phyloP scores from a whole-genome alignment of 2,329 filamentous ascomycete genomes.

The Phaeosphaeria sp. region DNA sequence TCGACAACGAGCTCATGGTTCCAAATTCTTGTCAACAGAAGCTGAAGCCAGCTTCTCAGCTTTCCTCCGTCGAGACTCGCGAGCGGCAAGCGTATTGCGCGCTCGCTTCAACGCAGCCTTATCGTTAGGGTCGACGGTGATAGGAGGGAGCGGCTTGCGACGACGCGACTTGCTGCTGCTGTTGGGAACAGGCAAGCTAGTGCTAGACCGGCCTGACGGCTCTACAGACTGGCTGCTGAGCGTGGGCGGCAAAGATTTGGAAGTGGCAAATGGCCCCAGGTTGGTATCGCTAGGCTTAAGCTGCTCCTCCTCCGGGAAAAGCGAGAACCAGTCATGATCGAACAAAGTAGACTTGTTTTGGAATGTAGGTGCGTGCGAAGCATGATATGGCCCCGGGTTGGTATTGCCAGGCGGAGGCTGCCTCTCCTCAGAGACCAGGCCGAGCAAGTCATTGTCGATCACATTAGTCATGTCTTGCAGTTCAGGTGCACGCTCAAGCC shows the following conservation, averaged over 20 bases:
- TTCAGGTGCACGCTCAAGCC: too few relatives aligned
- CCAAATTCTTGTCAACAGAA: too few relatives aligned
- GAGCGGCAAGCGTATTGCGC: slow-evolving; percentile 89
- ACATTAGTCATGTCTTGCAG: slow-evolving; percentile 67
- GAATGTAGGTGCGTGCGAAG: slow-evolving; percentile 81
- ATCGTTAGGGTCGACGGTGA: slow-evolving; percentile 77
- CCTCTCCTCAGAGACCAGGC: slow-evolving; percentile 70
- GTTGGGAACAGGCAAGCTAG: slow-evolving; percentile 63
- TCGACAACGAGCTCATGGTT: too few relatives aligned
- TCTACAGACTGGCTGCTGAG: slow-evolving; percentile 47
- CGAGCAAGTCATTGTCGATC: slow-evolving; percentile 67
- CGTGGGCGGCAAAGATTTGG: slow-evolving; percentile 51
- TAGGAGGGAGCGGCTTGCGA: slow-evolving; percentile 80
- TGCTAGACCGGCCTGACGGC: slow-evolving; percentile 45
- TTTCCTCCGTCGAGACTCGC: slow-evolving; percentile 91
- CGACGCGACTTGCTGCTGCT: slow-evolving; percentile 74
- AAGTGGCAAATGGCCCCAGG: slow-evolving; percentile 28
- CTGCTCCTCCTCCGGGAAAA: slow-evolving; percentile 66
- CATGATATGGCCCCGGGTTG: slow-evolving; percentile 27
- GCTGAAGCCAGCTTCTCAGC: too few relatives aligned
- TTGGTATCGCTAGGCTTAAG: slow-evolving; percentile 33
- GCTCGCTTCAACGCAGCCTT: slow-evolving; percentile 88
- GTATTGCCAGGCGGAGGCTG: slow-evolving; percentile 34
- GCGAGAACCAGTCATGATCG: slow-evolving; percentile 69
- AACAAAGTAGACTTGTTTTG: slow-evolving; percentile 62